Evolutionary conservation across 768 basidiomycete species (phyloP).

Genomic region (Psilocybe subaeruginosa): DNA sequence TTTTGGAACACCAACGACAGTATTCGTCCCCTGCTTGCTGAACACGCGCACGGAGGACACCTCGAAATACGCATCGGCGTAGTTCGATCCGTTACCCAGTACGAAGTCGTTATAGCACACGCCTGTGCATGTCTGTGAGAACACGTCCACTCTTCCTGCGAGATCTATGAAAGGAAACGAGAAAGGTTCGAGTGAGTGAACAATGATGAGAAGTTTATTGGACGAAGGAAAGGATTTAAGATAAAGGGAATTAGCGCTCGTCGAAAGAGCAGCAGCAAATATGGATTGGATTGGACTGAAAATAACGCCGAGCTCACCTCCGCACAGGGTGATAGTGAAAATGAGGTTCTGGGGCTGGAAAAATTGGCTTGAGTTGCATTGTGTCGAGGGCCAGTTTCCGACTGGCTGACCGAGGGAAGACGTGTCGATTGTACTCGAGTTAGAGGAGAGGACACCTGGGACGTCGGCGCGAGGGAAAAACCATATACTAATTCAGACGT

Average conservation of each 20-base stretch:
- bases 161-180: slow-evolving; percentile 31
- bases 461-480: slow-evolving; percentile 60
- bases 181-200: neutral
- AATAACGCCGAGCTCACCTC: slow-evolving; percentile 35
- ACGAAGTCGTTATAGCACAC: slow-evolving; percentile 74
- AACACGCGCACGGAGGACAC: slow-evolving; percentile 51
- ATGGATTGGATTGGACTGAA: neutral
- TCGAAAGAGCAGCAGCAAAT: no score
- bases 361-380: slow-evolving; percentile 55
- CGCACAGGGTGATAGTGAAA: slow-evolving; percentile 76
- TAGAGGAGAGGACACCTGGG: slow-evolving; percentile 48
- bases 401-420: slow-evolving; percentile 65
- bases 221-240: neutral
- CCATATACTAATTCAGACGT: slow-evolving; percentile 48
- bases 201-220: slow-evolving; percentile 10
- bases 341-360: slow-evolving; percentile 70
- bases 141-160: slow-evolving; percentile 55
- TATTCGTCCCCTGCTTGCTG: slow-evolving; percentile 27
- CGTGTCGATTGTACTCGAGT: slow-evolving; percentile 56
- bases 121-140: slow-evolving; percentile 66
- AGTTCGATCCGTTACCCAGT: slow-evolving; percentile 60
- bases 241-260: no score
- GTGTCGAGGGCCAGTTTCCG: slow-evolving; percentile 64
- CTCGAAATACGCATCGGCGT: slow-evolving; percentile 74
- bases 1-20: slow-evolving; percentile 10